These are phyloP conservation scores for Chalciporus piperatus DNA, from an alignment of 768 basidiomycete species.

Conservation along the genomic window DNA sequence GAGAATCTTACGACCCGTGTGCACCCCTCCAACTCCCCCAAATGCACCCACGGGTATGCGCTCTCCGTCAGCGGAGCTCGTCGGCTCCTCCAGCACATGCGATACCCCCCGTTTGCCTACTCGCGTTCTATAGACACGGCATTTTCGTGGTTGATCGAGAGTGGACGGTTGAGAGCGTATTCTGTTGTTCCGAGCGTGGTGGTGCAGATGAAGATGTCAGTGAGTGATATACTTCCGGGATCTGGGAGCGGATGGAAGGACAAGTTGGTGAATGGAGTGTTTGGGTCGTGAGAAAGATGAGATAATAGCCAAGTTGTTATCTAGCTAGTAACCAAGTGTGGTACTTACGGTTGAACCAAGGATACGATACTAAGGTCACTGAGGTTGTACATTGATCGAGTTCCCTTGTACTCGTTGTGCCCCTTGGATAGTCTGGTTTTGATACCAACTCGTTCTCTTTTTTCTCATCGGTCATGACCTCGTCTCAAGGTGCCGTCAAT, in stretches of 20 bases:
- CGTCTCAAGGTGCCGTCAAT: constrained; percentile 47
- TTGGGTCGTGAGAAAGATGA: constrained; percentile 21
- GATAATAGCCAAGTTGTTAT: no score
- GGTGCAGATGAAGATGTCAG: constrained; percentile 54
- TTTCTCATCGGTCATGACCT: constrained; percentile 43
- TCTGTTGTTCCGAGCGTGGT: constrained; percentile 63
- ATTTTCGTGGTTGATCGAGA: constrained; percentile 58
- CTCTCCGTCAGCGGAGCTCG: constrained; percentile 55
- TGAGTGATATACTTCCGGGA: constrained; percentile 49
- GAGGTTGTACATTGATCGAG: no score
- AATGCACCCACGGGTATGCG: constrained; percentile 70
- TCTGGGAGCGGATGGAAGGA: constrained; percentile 55
- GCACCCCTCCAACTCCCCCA: constrained; percentile 55
- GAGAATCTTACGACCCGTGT: constrained; percentile 25
- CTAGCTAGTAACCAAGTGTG: no score
- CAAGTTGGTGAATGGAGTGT: constrained; percentile 43
- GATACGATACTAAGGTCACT: no score
- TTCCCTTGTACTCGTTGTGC: no score
- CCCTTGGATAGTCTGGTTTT: no score
- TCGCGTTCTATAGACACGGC: constrained; percentile 73
- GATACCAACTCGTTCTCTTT: no score
- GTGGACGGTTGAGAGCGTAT: constrained; percentile 49
- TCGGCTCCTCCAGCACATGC: constrained; percentile 51
- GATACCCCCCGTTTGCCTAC: constrained; percentile 62
- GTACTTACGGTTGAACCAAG: no score